Conservation (phyloP, 306 rosid genomes). For the Castanospermum australe region DNA sequence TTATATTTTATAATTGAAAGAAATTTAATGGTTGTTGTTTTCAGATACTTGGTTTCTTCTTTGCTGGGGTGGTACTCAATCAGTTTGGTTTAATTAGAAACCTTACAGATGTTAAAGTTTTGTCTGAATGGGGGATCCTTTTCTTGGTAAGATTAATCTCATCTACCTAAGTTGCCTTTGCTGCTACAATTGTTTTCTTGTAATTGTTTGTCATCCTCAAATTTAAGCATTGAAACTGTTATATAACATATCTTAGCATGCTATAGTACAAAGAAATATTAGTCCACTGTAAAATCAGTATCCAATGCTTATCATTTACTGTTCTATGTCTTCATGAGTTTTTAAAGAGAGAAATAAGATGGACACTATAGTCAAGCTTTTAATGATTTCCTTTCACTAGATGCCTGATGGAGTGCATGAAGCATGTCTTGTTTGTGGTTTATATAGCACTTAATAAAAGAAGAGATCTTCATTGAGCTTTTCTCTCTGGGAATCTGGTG, state of each 20-base stretch:
- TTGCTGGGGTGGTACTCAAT: constrained; percentile 90
- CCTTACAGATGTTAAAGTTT: constrained; percentile 83
- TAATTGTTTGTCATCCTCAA: constrained; percentile 12
- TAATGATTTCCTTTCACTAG: background rate
- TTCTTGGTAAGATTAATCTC: constrained; percentile 83
- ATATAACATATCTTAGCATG: constrained; percentile 4
- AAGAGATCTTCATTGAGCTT: background rate
- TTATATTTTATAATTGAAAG: constrained; percentile 12
- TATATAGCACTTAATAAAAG: background rate
- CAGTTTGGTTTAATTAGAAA: constrained; percentile 96
- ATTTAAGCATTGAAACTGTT: constrained; percentile 6
- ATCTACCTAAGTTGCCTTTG: constrained; percentile 8
- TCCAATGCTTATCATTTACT: background rate
- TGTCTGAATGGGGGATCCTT: constrained; percentile 99
- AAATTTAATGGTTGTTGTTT: constrained; percentile 32
- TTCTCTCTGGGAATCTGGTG: background rate
- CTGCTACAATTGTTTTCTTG: constrained; percentile 19
- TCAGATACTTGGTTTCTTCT: constrained; percentile 99
- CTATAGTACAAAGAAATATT: background rate
- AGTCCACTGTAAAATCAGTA: background rate
- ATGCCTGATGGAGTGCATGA: background rate
- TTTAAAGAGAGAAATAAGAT: background rate
- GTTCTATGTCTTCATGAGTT: background rate
- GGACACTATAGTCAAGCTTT: background rate
- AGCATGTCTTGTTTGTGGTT: background rate